Evolutionary conservation across 1,284 basidiomycete species (phyloP).

Genomic region (Trametes versicolor): DNA sequence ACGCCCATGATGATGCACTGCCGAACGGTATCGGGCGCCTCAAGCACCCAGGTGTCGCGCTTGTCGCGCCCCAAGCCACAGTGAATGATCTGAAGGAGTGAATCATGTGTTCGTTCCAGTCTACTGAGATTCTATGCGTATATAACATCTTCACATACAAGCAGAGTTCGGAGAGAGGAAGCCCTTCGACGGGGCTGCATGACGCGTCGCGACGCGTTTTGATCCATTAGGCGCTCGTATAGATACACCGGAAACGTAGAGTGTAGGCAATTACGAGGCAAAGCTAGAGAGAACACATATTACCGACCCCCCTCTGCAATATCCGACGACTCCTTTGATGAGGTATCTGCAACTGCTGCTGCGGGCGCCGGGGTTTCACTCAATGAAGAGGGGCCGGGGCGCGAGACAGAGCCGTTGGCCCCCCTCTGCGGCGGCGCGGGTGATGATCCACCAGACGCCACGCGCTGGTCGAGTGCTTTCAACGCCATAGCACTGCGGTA

Average conservation of each 20-base stretch:
- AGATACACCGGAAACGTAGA: slow-evolving; percentile 29
- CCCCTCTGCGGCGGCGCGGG: slow-evolving; percentile 54
- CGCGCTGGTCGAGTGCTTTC: slow-evolving; percentile 93
- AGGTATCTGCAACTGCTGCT: slow-evolving; percentile 9
- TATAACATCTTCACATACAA: not conserved
- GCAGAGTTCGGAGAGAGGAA: not conserved
- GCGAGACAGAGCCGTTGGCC: slow-evolving; percentile 42
- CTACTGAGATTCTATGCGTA: too few species aligned
- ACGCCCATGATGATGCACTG: slow-evolving; percentile 2
- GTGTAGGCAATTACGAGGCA: slow-evolving; percentile 16
- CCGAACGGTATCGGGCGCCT: not conserved
- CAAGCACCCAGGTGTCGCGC: too few species aligned
- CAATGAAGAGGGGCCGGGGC: slow-evolving; percentile 30
- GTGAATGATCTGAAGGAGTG: too few species aligned
- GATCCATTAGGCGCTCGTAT: slow-evolving; percentile 33
- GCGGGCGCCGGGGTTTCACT: slow-evolving; percentile 14
- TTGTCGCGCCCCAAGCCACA: too few species aligned
- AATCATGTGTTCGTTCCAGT: too few species aligned
- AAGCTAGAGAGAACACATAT: slow-evolving; percentile 1
- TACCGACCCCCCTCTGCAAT: slow-evolving; percentile 15
- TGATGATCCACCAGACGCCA: slow-evolving; percentile 63
- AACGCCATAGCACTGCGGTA: slow-evolving; percentile 85
- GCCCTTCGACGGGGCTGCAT: not conserved
- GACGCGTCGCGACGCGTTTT: slow-evolving; percentile 22
- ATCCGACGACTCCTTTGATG: slow-evolving; percentile 22